A percentile compares a stretch with the other conserved stretches of the same genome.
phyloP scores from a whole-genome alignment of 2,329 filamentous ascomycete genomes.

The Colletotrichum sp. region DNA sequence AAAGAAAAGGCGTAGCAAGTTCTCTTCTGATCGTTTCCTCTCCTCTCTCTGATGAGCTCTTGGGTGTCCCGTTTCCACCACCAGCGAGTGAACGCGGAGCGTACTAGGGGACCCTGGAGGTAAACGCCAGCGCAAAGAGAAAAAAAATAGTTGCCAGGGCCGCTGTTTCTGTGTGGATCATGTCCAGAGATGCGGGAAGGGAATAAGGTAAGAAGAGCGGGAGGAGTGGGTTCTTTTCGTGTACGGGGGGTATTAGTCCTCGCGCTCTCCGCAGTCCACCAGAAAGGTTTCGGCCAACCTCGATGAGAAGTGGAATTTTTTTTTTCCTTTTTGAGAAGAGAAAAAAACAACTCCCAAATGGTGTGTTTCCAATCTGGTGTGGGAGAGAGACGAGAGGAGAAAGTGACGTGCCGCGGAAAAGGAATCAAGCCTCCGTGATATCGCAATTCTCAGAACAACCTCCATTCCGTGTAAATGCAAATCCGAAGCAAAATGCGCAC shows the following conservation, averaged over 20 bases:
- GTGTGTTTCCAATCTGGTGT: slow-evolving; percentile 57
- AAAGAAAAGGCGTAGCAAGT: slow-evolving; percentile 3
- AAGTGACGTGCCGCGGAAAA: slow-evolving; percentile 28
- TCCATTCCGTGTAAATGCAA: slow-evolving; percentile 12
- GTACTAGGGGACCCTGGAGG: not conserved
- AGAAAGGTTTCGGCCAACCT: slow-evolving; percentile 55
- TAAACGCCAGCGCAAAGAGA: slow-evolving; percentile 23
- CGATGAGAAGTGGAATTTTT: slow-evolving; percentile 52
- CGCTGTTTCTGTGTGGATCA: slow-evolving; percentile 2
- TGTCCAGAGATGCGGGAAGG: slow-evolving; percentile 1
- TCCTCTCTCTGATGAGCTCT: slow-evolving; percentile 11
- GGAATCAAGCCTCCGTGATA: slow-evolving; percentile 19
- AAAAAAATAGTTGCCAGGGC: not conserved
- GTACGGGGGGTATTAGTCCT: slow-evolving; percentile 36
- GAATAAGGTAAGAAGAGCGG: slow-evolving; percentile 27
- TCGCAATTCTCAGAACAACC: slow-evolving; percentile 17
- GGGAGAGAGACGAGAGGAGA: slow-evolving; percentile 40
- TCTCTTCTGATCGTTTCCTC: not conserved
- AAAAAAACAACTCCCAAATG: slow-evolving; percentile 45
- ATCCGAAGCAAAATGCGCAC: slow-evolving; percentile 1
- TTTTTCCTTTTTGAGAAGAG: slow-evolving; percentile 13
- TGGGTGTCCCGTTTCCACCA: not conserved
- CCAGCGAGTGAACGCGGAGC: slow-evolving; percentile 16
- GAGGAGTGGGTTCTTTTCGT: slow-evolving; percentile 28
- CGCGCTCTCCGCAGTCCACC: slow-evolving; percentile 44